Evolutionary conservation across 345 rosid genomes (phyloP).

Genomic region (Salix brachista): DNA sequence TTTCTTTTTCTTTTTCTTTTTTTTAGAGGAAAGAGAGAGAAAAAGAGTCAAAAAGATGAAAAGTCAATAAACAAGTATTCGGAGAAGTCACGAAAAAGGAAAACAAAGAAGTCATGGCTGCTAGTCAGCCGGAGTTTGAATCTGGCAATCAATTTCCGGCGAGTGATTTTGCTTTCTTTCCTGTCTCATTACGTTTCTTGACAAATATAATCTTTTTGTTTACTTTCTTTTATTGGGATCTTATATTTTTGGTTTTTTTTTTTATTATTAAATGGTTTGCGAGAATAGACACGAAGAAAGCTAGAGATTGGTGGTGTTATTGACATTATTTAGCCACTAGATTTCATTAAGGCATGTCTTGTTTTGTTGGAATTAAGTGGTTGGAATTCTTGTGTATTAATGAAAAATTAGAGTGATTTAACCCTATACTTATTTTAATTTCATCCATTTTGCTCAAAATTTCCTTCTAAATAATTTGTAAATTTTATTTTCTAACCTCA

Average conservation of each 20-base stretch:
- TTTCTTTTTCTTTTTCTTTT: too few relatives aligned
- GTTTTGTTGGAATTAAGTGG: too few relatives aligned
- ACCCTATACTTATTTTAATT: too few relatives aligned
- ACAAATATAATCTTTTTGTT: background rate
- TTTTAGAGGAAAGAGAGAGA: background rate
- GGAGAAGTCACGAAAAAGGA: background rate
- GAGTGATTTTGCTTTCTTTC: background rate
- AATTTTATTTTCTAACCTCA: too few relatives aligned
- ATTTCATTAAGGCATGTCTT: background rate
- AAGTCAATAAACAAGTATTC: background rate
- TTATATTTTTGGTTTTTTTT: background rate
- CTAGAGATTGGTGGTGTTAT: background rate
- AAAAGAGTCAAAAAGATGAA: too few relatives aligned
- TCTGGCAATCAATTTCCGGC: background rate
- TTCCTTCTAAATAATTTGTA: background rate
- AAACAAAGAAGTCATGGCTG: background rate
- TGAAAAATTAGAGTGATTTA: too few relatives aligned
- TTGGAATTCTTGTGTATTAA: too few relatives aligned
- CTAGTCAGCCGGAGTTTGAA: background rate
- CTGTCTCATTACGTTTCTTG: background rate
- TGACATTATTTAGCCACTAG: background rate
- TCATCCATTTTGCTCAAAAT: background rate
- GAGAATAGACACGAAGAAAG: background rate
- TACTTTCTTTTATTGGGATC: background rate
- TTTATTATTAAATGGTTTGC: background rate